These are phyloP conservation scores for Oryza longistaminata DNA, from an alignment of 176 grass and related monocot species.

Conservation along the genomic window DNA sequence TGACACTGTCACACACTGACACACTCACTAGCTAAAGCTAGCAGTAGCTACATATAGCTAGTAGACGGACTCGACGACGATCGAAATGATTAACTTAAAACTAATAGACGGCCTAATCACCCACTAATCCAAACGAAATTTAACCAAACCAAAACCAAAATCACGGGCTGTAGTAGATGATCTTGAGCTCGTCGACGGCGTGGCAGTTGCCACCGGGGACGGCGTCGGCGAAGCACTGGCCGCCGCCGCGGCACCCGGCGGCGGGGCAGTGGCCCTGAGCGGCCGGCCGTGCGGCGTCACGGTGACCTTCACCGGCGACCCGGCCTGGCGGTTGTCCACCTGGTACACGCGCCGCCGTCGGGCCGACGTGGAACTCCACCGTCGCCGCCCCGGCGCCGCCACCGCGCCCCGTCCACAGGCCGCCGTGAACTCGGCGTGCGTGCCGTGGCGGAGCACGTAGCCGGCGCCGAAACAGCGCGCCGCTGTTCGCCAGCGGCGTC, in stretches of 20 bases:
- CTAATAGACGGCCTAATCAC: neutral
- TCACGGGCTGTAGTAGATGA: constrained; percentile 40
- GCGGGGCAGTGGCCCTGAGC: constrained; percentile 31
- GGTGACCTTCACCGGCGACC: neutral
- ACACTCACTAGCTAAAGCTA: neutral
- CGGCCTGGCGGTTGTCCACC: neutral
- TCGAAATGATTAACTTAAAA: too few species aligned
- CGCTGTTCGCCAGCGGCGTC: constrained; percentile 20
- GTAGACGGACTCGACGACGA: too few species aligned
- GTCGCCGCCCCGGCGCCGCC: neutral
- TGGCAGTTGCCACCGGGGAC: constrained; percentile 35
- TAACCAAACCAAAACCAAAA: neutral
- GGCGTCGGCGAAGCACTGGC: neutral
- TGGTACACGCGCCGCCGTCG: constrained; percentile 48
- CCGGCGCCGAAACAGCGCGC: neutral
- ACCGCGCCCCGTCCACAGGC: constrained; percentile 40
- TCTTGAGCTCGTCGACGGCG: constrained; percentile 50
- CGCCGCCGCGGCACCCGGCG: constrained; percentile 7
- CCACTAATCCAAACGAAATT: neutral
- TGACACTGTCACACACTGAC: neutral
- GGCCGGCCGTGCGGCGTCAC: constrained; percentile 18
- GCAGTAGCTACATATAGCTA: too few species aligned
- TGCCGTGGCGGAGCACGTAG: constrained; percentile 21
- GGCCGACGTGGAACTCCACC: constrained; percentile 42
- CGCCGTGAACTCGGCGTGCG: constrained; percentile 36